Evolutionary conservation across 2,329 filamentous ascomycete species (phyloP), one percentile per base, ranked within the genome.

Genomic region (Aspergillus vadensis): DNA sequence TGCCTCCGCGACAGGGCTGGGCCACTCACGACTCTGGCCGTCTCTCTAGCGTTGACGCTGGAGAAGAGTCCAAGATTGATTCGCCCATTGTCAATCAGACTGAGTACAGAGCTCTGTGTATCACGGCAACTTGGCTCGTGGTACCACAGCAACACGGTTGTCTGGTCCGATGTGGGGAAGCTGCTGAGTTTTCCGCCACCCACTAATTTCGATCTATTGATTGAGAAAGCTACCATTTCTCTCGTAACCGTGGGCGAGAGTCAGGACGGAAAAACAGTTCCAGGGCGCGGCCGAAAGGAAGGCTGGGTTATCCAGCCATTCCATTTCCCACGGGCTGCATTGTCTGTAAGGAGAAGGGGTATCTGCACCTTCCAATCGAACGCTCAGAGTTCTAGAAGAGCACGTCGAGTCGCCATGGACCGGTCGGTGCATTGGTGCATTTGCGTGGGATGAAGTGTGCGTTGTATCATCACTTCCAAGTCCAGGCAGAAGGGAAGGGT

Each of bases 151-250:
- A 50, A 50, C 44, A 39, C 41, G 19, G 41, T 23, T 23, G 41
- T n/a, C 19, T 44, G 41, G 41, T 19, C 41, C 41, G 41, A 7
- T 49, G 57, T 55, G 52, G 57, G 53, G 52, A 59, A 55, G 44
- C 44, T 55, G 30, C 39, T 38, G 52, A 55, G 43, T 44, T 59
- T 55, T 59, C 57, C 52, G 36, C 57, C 57, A 59, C 57, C 57
- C 55, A n/a, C 47, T 51, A 59, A 55, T 27, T 47, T 44, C 53
- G 39, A 47, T 32, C 25, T 47, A 27, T 47, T 44, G 53, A 55
- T 30, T 39, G 17, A 55, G 21, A n/a, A 9, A 43, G 8, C n/a
- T 32, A 32, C 53, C 53, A 55, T 19, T 47, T 41, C 6, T 14
- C 30, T 17, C 25, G 19, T 15, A 30, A 55, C 39, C 39, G 30